Evolutionary conservation across 805 yeast genomes (phyloP).

Genomic region (Candida corydali): DNA sequence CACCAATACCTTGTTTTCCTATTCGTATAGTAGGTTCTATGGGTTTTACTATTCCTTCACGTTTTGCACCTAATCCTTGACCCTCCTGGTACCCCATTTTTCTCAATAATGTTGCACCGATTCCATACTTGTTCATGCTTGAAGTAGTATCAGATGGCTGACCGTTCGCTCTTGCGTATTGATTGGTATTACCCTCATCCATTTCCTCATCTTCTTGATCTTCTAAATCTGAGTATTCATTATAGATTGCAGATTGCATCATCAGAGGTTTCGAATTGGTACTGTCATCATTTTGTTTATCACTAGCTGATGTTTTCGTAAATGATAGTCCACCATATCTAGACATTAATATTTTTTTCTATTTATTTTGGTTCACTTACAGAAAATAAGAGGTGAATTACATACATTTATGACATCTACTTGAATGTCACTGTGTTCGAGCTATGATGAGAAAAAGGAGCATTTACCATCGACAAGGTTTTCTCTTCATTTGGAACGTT

Average conservation of each 20-base stretch:
- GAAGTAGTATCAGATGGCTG: too few relatives aligned
- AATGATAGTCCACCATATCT: conserved; percentile 5
- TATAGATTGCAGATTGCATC: conserved; percentile 12
- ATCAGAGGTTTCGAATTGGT: conserved; percentile 7
- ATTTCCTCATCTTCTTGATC: conserved; percentile 13
- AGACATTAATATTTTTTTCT: conserved; percentile 4
- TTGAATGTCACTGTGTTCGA: too few relatives aligned
- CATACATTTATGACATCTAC: too few relatives aligned
- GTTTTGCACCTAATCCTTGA: conserved; percentile 71
- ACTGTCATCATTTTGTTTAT: neutral
- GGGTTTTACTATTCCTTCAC: conserved; percentile 77
- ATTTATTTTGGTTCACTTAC: too few relatives aligned
- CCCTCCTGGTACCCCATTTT: conserved; percentile 89
- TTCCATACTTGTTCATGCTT: conserved; percentile 51
- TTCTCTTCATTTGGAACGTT: too few relatives aligned
- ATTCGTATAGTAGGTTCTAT: conserved; percentile 67
- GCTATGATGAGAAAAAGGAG: too few relatives aligned
- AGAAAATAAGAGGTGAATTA: too few relatives aligned
- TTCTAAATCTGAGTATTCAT: conserved; percentile 20
- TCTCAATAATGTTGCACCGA: conserved; percentile 74
- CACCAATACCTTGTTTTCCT: conserved; percentile 74
- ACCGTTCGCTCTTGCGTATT: too few relatives aligned
- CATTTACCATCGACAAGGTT: too few relatives aligned
- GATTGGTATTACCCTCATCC: conserved; percentile 9
- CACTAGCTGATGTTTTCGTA: neutral